Evolutionary conservation across 495 filamentous ascomycete species (phyloP).

Genomic region (Corynascus novoguineensis): DNA sequence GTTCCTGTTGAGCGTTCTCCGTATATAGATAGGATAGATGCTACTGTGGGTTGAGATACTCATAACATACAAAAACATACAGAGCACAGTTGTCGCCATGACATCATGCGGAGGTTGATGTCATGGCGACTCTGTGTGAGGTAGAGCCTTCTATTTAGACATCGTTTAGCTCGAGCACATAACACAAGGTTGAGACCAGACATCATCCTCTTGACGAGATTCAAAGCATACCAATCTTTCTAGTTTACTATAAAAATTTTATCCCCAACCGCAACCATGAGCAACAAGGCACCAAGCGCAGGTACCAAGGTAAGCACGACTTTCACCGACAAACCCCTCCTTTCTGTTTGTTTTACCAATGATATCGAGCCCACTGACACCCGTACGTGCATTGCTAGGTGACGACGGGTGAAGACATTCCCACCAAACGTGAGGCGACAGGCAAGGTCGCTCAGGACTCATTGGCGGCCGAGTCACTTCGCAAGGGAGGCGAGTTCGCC

Average conservation of each 20-base stretch:
- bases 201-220: not conserved
- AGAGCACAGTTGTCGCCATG: too few species aligned
- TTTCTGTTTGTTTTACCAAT: not conserved
- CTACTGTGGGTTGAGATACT: too few species aligned
- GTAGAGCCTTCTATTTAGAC: not conserved
- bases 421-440: conserved; percentile 27
- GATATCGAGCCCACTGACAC: not conserved
- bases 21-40: not conserved
- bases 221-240: not conserved
- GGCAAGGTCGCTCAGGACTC: conserved; percentile 31
- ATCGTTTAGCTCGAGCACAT: not conserved
- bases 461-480: conserved; percentile 36
- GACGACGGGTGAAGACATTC: conserved; percentile 23
- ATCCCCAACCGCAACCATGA: conserved; percentile 5
- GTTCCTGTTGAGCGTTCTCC: too few species aligned
- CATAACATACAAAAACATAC: not conserved
- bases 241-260: not conserved
- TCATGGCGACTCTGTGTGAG: not conserved
- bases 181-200: not conserved
- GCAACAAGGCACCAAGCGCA: conserved; percentile 13
- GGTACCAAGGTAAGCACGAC: conserved; percentile 19
- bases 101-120: conserved; percentile 15
- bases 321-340: not conserved
- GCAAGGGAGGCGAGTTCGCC: conserved; percentile 22
- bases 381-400: conserved; percentile 1